Evolutionary conservation across 192 early-diverging fungal species (phyloP), one percentile per base, ranked within the genome.

Genomic region (Backusella tarrabulga): DNA sequence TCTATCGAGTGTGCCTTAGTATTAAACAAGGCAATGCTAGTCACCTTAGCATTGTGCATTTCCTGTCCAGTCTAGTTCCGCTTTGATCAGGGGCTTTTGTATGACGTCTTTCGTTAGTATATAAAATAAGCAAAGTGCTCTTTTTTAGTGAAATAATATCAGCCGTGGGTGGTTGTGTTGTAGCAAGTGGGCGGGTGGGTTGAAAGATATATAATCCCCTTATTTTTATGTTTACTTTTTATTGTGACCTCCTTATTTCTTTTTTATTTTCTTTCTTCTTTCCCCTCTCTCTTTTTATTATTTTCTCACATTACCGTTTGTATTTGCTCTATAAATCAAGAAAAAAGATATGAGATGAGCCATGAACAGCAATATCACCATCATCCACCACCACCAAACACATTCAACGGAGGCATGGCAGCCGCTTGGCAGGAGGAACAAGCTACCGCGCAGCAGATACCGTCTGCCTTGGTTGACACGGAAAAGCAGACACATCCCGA

Each of bases 401-500:
- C 67, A 21, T 68, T 70, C 11, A 63, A 12, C 23, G 38, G 68
- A 21, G 68, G 68, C 21, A 41, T 70, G 38, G 68, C 68, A 26
- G 12, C 68, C 4, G n/a, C 38, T 29, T 70, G 68, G 68, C 21
- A 36, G 8, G 38, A 70, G 36, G 38, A 68, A 1, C 26, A 11
- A 29, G 34, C 15, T 32, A 67, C n/a, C 34, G 21, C 17, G 1
- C 34, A 36, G 38, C n/a, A 69, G 35, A 69, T n/a, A 34, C 38
- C 44, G 1, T 8, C 36, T 29, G 9, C 40, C n/a, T 9, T 50
- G 32, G 44, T 29, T 63, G 56, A 63, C 12, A 63, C 34, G 21
- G 71, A 46, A 19, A 81, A 81, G 35, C 71, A 52, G 12, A 71
- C 71, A 4, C 80, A 81, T 74, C 72, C 80, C 21, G 76, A 77